Evolutionary conservation across 106 monocot species (phyloP), one percentile per base, ranked within the genome.

Genomic region (Dioscorea dumetorum): DNA sequence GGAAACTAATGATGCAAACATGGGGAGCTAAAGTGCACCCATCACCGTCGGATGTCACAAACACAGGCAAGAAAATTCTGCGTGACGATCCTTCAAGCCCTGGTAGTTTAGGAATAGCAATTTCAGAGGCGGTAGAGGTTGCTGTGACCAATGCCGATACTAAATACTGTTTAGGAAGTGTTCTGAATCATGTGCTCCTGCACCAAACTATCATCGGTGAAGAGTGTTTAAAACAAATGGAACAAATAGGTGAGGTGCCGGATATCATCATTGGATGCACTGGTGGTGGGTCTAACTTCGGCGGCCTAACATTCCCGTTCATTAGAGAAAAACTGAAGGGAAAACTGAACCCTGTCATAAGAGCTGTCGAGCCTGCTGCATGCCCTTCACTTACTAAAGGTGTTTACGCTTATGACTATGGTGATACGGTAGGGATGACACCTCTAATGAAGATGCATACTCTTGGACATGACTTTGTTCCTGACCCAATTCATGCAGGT

Each of bases 361-460:
- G 77, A 58, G 93, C 93, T 20, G 93, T 93, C 16, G 88, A 93
- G 69, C 93, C 93, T 15, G 72, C 85, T 2, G 88, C 88, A 48
- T 88, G 93, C 41, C 93, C 93, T 33, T 88, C 88, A 4, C 81
- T 86, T n/a, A 93, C 93, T 13, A 76, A 81, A 73, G 92, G 92
- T 24, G 67, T 93, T 15, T 93, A 85, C 57, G 72, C 88, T 13
- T 93, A 93, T 69, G 92, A 93, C 67, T 93, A 80, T 75, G 92
- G 88, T 49, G 92, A 93, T 62, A 83, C 88, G 0, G 85, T 76
- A 3, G 81, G 88, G 54, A 51, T 93, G 81, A 93, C 92, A 4
- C 92, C 92, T 12, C 66, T 93, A 68, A 81, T 93, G 88, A 88
- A 93, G 80, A 88, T 93, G 92, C 92, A 93, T 32, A 85, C 92